These are phyloP conservation scores for Gaultheria prostrata DNA, from an alignment of 148 eudicot species.

Conservation along the genomic window DNA sequence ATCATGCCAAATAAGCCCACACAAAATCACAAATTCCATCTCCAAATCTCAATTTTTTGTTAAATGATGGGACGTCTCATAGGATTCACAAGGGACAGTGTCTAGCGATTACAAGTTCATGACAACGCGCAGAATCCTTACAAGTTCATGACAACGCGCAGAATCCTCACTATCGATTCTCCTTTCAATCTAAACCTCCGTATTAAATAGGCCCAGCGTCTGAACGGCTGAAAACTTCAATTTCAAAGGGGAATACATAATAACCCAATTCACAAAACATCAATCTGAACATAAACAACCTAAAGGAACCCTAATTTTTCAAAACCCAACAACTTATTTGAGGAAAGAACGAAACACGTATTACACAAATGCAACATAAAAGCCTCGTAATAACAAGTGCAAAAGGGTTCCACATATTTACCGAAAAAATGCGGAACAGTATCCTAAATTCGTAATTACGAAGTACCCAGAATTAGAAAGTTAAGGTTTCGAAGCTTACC, in stretches of 20 bases:
- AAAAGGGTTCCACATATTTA: constrained; percentile 2
- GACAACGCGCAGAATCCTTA: too few species aligned
- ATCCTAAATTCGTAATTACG: background rate
- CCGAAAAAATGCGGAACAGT: background rate
- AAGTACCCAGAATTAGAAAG: background rate
- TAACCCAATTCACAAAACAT: background rate
- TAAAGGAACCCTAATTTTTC: constrained; percentile 12
- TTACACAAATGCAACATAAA: background rate
- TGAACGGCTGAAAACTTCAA: background rate
- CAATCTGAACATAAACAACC: constrained; percentile 13
- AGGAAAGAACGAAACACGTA: background rate
- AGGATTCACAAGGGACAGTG: background rate
- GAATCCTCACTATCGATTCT: background rate
- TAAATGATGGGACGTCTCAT: background rate
- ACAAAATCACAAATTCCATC: background rate
- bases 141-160: background rate
- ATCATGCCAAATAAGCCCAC: background rate
- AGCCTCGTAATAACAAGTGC: background rate
- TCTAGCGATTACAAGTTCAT: background rate
- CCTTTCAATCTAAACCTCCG: background rate
- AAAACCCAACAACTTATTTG: background rate
- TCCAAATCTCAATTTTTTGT: background rate
- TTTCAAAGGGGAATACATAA: background rate
- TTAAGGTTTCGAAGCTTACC: constrained; percentile 30
- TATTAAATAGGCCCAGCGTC: background rate